These are phyloP conservation scores for Jatropha curcas DNA, from an alignment of 345 rosid species.

Conservation along the genomic window DNA sequence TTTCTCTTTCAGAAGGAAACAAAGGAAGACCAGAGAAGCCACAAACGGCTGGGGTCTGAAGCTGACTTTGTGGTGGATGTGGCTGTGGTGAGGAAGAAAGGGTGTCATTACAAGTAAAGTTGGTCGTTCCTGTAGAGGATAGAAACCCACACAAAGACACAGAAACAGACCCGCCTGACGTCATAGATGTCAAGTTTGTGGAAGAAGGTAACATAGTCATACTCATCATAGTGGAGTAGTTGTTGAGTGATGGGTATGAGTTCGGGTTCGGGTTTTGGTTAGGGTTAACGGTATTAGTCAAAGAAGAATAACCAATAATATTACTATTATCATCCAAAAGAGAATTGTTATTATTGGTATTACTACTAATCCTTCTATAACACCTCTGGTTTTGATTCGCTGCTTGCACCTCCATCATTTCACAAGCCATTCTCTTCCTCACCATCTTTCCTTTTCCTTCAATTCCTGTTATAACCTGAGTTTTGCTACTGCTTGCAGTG, in stretches of 20 bases:
- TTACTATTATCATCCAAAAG: neutral
- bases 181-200: slow-evolving; percentile 41
- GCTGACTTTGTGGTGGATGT: too few species aligned
- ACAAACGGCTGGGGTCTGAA: slow-evolving; percentile 69
- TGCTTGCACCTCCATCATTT: slow-evolving; percentile 48
- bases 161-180: slow-evolving; percentile 47
- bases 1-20: slow-evolving; percentile 58
- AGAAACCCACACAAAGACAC: slow-evolving; percentile 32
- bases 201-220: slow-evolving; percentile 30
- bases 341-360: neutral
- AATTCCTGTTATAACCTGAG: neutral
- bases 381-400: slow-evolving; percentile 33
- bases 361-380: neutral
- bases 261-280: slow-evolving; percentile 17
- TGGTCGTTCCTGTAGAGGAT: slow-evolving; percentile 35
- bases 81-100: neutral
- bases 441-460: slow-evolving; percentile 43
- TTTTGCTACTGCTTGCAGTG: neutral
- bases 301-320: slow-evolving; percentile 2
- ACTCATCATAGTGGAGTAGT: slow-evolving; percentile 58
- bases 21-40: slow-evolving; percentile 91
- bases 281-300: neutral
- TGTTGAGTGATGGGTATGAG: slow-evolving; percentile 43
- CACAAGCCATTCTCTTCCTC: slow-evolving; percentile 87
- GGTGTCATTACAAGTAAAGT: slow-evolving; percentile 30